A percentile compares a stretch with the other conserved stretches of the same genome.
Conservation (phyloP, 2,329 filamentous ascomycete genomes). For the Colletotrichum theobromicola region DNA sequence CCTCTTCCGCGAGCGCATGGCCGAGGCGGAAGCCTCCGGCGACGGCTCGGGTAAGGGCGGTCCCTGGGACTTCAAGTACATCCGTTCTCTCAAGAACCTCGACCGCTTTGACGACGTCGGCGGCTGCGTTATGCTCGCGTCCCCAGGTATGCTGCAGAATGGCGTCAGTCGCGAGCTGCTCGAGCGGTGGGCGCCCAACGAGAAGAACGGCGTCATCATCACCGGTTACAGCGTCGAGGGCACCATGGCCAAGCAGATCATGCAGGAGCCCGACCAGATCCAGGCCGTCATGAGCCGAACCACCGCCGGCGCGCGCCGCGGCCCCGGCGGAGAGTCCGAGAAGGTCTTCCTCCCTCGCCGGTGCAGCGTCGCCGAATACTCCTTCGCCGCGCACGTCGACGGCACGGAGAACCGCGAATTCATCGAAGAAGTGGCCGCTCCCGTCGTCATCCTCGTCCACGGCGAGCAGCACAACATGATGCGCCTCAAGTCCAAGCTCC, state of each 20-base stretch:
- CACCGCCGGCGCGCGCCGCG: constrained; percentile 66
- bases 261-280: constrained; percentile 94
- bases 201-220: constrained; percentile 97
- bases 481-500: constrained; percentile 89
- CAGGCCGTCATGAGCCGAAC: constrained; percentile 88
- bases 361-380: constrained; percentile 93
- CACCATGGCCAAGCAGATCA: constrained; percentile 95
- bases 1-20: constrained; percentile 91
- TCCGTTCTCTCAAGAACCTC: constrained; percentile 88
- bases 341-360: constrained; percentile 90
- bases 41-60: constrained; percentile 78
- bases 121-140: constrained; percentile 95
- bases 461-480: constrained; percentile 99
- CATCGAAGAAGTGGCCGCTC: constrained; percentile 90
- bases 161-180: constrained; percentile 92
- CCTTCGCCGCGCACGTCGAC: constrained; percentile 96
- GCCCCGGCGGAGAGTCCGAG: constrained; percentile 74
- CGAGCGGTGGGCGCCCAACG: constrained; percentile 94
- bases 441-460: constrained; percentile 95
- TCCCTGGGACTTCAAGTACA: constrained; percentile 96
- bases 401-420: constrained; percentile 96
- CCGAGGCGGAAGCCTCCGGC: constrained; percentile 82
- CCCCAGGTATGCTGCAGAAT: constrained; percentile 97
- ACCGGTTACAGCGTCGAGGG: constrained; percentile 98
- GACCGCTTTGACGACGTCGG: constrained; percentile 97